phyloP scores from a whole-genome alignment of 192 early-diverging fungal species.

The Backusella tarrabulga region DNA sequence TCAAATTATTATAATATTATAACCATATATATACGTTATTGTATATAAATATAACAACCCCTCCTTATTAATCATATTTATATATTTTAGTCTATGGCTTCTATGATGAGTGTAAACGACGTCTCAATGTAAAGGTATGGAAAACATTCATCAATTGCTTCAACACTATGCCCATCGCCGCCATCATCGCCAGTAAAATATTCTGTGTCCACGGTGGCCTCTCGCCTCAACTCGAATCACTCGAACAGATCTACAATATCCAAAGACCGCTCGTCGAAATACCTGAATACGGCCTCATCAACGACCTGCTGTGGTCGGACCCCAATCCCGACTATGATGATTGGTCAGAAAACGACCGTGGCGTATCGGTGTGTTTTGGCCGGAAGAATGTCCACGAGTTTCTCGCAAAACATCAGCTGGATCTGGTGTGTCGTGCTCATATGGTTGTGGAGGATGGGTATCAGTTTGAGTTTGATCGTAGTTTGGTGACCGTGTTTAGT shows the following conservation, averaged over 20 bases:
- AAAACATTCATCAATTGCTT: conserved; percentile 89
- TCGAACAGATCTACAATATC: conserved; percentile 84
- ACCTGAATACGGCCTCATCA: conserved; percentile 88
- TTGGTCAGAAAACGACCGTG: conserved; percentile 93
- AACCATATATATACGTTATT: neutral
- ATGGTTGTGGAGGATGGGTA: conserved; percentile 99
- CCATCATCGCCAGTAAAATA: conserved; percentile 87
- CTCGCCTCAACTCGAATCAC: conserved; percentile 71
- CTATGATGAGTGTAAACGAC: conserved; percentile 96
- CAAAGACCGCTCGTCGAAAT: conserved; percentile 84
- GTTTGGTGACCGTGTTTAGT: conserved; percentile 60
- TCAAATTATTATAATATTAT: too few species aligned
- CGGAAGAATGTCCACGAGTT: conserved; percentile 80
- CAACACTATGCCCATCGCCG: conserved; percentile 90
- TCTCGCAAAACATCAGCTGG: conserved; percentile 80
- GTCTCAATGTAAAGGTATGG: conserved; percentile 87
- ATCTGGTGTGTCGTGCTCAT: conserved; percentile 96
- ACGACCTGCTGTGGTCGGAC: conserved; percentile 93
- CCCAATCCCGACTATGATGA: conserved; percentile 74
- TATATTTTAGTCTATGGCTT: conserved; percentile 82
- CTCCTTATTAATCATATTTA: neutral
- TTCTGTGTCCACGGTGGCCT: conserved; percentile 96
- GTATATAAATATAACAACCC: neutral
- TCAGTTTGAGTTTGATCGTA: conserved; percentile 95
- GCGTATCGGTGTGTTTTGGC: conserved; percentile 93